phyloP scores from a whole-genome alignment of 352 stramenopile species.

The Phytophthora constricta region DNA sequence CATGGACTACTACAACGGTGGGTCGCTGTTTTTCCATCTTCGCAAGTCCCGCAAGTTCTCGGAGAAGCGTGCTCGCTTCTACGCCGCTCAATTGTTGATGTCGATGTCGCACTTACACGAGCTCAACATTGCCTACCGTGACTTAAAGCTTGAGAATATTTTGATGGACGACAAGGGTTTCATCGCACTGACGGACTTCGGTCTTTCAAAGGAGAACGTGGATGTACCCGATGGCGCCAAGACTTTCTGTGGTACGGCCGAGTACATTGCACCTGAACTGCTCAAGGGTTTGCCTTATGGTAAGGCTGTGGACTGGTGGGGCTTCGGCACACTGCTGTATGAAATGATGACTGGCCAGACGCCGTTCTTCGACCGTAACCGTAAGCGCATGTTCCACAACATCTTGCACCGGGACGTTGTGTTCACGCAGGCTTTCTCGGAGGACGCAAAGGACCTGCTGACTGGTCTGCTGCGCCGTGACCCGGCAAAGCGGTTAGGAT shows the following conservation, averaged over 20 bases:
- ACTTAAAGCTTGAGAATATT: slow-evolving; percentile 96
- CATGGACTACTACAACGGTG: slow-evolving; percentile 94
- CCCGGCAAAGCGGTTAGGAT: slow-evolving; percentile 83
- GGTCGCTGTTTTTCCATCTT: slow-evolving; percentile 93
- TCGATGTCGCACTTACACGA: slow-evolving; percentile 94
- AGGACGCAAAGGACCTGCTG: slow-evolving; percentile 88
- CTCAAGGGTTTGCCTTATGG: slow-evolving; percentile 91
- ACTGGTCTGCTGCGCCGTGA: slow-evolving; percentile 82
- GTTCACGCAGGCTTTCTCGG: slow-evolving; percentile 88
- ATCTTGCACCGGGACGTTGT: slow-evolving; percentile 91
- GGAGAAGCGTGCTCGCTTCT: slow-evolving; percentile 90
- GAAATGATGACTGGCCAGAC: slow-evolving; percentile 96
- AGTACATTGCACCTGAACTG: slow-evolving; percentile 94
- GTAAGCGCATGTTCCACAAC: slow-evolving; percentile 96
- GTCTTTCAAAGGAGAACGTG: slow-evolving; percentile 93
- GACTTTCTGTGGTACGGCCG: slow-evolving; percentile 93
- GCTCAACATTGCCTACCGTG: slow-evolving; percentile 93
- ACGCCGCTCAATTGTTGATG: slow-evolving; percentile 90
- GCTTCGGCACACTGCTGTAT: slow-evolving; percentile 93
- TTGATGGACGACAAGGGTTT: slow-evolving; percentile 95
- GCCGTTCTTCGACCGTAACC: slow-evolving; percentile 95
- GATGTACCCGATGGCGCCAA: slow-evolving; percentile 88
- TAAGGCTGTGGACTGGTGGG: slow-evolving; percentile 94
- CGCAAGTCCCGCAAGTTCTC: slow-evolving; percentile 91
- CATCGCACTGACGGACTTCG: slow-evolving; percentile 93